A percentile compares a stretch with the other conserved stretches of the same genome.
These are phyloP conservation scores for Clavispora asparagi DNA, from an alignment of 805 yeast genomes.

Conservation along the genomic window DNA sequence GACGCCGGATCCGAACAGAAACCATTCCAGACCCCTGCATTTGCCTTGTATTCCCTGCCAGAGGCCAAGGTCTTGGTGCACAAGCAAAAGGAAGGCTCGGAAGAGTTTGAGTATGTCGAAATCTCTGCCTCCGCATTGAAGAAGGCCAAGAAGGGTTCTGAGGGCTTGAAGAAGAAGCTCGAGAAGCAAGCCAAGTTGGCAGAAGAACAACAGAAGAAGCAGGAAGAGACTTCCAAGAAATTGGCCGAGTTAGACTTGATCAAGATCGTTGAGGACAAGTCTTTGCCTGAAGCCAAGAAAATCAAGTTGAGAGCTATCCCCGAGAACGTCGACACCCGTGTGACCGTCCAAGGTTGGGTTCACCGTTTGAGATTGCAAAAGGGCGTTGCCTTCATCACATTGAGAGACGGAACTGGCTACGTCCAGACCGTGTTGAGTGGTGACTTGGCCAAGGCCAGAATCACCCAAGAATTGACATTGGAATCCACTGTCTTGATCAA, in stretches of 20 bases:
- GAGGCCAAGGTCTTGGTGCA: constrained; percentile 56
- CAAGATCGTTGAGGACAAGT: constrained; percentile 63
- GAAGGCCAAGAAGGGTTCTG: constrained; percentile 95
- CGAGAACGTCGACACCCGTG: constrained; percentile 60
- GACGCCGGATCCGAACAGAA: constrained; percentile 60
- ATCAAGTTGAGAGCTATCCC: constrained; percentile 59
- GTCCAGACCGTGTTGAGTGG: constrained; percentile 86
- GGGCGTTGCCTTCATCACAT: constrained; percentile 82
- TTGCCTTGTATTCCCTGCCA: constrained; percentile 54
- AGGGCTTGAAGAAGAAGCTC: constrained; percentile 77
- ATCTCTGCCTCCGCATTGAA: constrained; percentile 88
- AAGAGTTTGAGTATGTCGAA: constrained; percentile 56
- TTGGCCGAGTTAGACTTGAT: constrained; percentile 74
- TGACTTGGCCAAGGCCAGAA: constrained; percentile 86
- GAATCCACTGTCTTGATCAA: constrained; percentile 79
- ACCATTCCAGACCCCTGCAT: constrained; percentile 84
- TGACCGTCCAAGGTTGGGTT: constrained; percentile 87
- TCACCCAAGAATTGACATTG: constrained; percentile 77
- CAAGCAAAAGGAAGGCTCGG: constrained; percentile 52
- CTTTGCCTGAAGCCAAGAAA: constrained; percentile 63
- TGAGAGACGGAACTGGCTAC: constrained; percentile 94
- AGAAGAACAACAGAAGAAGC: constrained; percentile 54
- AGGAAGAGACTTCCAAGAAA: constrained; percentile 61
- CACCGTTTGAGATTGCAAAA: constrained; percentile 92
- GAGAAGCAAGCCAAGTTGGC: constrained; percentile 60